Conservation (phyloP, 2,329 filamentous ascomycete genomes). For the Pyrenochaeta sp. region DNA sequence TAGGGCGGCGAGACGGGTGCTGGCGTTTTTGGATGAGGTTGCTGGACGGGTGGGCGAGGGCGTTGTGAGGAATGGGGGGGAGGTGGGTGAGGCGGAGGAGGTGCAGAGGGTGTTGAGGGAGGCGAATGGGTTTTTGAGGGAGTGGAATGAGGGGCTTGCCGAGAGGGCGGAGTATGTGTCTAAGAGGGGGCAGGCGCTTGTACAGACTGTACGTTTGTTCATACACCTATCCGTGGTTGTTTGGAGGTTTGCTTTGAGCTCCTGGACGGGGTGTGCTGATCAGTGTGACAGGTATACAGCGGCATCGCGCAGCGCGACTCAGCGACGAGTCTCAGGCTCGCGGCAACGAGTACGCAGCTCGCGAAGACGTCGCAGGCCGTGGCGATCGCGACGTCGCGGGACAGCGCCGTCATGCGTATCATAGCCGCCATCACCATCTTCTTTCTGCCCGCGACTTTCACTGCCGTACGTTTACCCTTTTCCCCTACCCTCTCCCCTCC, state of each 20-base stretch:
- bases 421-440: conserved; percentile 33
- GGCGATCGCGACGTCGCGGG: conserved; percentile 21
- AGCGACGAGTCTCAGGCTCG: conserved; percentile 12
- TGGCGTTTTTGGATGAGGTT: conserved; percentile 22
- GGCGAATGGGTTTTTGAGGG: conserved; percentile 10
- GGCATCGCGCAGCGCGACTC: conserved; percentile 30
- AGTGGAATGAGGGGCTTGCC: conserved; percentile 14
- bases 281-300: conserved; percentile 22
- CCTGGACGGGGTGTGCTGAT: background rate
- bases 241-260: no score
- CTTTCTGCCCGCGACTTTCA: conserved; percentile 36
- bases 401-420: conserved; percentile 28
- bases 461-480: conserved; percentile 17
- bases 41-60: conserved; percentile 8
- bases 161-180: conserved; percentile 24
- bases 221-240: background rate
- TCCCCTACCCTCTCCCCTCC: background rate
- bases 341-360: conserved; percentile 13
- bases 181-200: conserved; percentile 19
- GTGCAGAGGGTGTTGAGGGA: conserved; percentile 8
- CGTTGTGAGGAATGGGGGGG: conserved; percentile 7
- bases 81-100: conserved; percentile 2
- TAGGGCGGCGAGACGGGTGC: conserved; percentile 8
- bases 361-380: conserved; percentile 22
- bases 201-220: conserved; percentile 20